phyloP scores from a whole-genome alignment of 2,329 filamentous ascomycete genomes.

The Ustulina deusta region DNA sequence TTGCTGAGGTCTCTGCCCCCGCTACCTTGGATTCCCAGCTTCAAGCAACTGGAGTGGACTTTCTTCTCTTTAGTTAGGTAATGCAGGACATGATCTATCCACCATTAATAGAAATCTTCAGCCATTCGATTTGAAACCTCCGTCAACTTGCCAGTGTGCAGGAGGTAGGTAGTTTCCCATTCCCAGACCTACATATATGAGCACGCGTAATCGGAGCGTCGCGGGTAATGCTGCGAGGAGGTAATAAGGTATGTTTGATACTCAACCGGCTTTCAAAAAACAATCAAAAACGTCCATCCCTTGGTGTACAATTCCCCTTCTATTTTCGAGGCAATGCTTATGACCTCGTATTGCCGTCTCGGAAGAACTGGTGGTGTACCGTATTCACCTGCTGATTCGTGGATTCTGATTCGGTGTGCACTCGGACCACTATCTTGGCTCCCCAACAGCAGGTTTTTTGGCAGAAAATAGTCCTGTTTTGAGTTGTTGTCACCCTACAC shows the following conservation, averaged over 20 bases:
- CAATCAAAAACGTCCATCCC: background rate
- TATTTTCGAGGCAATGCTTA: background rate
- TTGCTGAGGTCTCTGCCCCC: background rate
- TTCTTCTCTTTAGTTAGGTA: background rate
- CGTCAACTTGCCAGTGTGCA: background rate
- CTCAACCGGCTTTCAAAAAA: background rate
- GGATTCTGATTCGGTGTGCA: background rate
- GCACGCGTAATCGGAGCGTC: background rate
- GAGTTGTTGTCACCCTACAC: background rate
- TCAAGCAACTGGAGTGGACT: background rate
- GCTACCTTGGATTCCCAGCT: background rate
- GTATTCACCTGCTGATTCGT: background rate
- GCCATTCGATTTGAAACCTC: background rate
- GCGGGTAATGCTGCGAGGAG: background rate
- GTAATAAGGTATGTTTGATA: too few relatives aligned
- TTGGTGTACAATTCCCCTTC: background rate
- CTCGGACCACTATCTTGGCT: background rate
- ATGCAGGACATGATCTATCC: background rate
- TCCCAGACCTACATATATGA: background rate
- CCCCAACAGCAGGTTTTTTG: slow-evolving; percentile 8
- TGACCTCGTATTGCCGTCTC: slow-evolving; percentile 8
- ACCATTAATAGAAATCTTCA: background rate
- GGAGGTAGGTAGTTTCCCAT: background rate
- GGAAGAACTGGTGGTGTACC: background rate
- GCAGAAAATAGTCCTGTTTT: background rate